Base-by-base conservation (phyloP, 2,329 filamentous ascomycete genomes). In the Neonectria ditissima region DNA sequence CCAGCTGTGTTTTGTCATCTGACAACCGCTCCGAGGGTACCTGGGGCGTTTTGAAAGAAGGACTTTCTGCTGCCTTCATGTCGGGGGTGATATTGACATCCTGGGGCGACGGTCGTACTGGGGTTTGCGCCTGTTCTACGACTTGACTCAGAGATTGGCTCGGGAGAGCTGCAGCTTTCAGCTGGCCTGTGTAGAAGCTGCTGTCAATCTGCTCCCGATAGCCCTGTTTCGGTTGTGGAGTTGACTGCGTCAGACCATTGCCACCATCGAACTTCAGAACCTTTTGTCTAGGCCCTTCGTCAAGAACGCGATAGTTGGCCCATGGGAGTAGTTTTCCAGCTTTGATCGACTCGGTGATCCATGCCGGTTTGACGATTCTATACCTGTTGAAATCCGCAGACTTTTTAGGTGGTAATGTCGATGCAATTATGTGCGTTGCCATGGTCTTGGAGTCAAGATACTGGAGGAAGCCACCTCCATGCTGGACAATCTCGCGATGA, bases 391-490 rank as follows among this genome's bases (percentile, higher is more conserved):
- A 97, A 68, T 99, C 96, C 57, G 95, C 88, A 28, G 89, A 89
- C 79, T 99, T 99, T 81, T 97, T 98, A 0, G 93, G 94, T 0
- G 96, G 96, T 22, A 99, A 82, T 56, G 88, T 91, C 55, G 93
- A 95, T 4, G 95, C 94, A 71, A 99, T 94, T 69, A 99, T 97
- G 76, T 99, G 95, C 1, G 97, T 99, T 0, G 94, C 95, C 76
- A 92, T 91, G 1, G 95, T 98, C 81, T 99, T 99, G 39, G 90
- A 92, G 77, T 97, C 94, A 11, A 99, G 83, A 73, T 98, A 98
- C 77, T 99, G 96, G 65, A 97, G 86, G 71, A 97, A 98, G 0
- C 92, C 92, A 32, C 94, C 97, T n/a, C 96, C 96, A 86, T 98
- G 90, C 71, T 91, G 88, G 18, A 99, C 95, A 59, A 99, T 91